Conservation (phyloP, 805 yeast species). For the Blastobotrys mokoenaii region DNA sequence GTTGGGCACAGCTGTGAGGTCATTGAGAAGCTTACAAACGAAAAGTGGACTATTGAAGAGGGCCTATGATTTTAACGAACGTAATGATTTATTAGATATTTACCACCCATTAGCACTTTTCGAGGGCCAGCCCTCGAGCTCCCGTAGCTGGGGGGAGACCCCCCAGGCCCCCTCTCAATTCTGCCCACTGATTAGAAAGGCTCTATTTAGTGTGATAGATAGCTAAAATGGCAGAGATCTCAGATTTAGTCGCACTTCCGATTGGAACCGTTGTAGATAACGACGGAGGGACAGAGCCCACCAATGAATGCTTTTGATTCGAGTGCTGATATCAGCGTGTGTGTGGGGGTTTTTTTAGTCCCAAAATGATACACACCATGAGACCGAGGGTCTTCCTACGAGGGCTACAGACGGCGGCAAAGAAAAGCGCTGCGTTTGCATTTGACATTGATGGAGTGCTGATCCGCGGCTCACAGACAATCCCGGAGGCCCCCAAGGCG, state of each 20-base stretch:
- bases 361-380: not conserved
- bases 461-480: slow-evolving; percentile 60
- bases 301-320: no score
- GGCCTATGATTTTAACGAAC: slow-evolving; percentile 30
- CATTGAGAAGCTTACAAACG: slow-evolving; percentile 24
- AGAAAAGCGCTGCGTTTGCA: slow-evolving; percentile 18
- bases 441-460: slow-evolving; percentile 76
- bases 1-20: slow-evolving; percentile 73
- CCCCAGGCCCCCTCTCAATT: no score
- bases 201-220: no score
- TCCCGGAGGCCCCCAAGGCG: slow-evolving; percentile 58
- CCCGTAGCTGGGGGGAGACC: no score
- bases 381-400: not conserved
- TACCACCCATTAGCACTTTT: not conserved
- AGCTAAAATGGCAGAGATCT: no score
- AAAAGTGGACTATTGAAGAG: slow-evolving; percentile 42
- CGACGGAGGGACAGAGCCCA: no score
- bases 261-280: no score
- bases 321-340: no score
- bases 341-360: no score
- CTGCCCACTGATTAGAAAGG: no score
- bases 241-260: no score
- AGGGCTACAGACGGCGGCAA: not conserved
- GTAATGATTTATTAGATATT: not conserved
- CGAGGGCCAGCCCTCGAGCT: no score